phyloP scores from a whole-genome alignment of 495 filamentous ascomycete genomes.

The Lentithecium fluviatile region DNA sequence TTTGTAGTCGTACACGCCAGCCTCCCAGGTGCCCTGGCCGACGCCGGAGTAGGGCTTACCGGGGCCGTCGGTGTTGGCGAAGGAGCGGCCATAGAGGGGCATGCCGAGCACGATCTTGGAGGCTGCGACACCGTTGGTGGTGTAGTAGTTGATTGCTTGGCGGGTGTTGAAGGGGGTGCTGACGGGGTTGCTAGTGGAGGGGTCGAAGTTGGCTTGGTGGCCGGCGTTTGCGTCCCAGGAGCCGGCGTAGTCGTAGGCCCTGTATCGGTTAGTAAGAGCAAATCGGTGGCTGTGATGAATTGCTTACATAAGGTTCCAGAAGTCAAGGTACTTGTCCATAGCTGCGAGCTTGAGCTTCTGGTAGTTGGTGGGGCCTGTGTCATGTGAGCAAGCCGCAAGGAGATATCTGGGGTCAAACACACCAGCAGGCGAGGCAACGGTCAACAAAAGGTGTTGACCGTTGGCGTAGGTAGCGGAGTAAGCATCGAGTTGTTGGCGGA shows the following conservation, averaged over 20 bases:
- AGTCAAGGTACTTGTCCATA: constrained; percentile 80
- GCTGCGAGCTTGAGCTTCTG: constrained; percentile 60
- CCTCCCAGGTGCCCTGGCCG: constrained; percentile 67
- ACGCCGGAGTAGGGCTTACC: constrained; percentile 67
- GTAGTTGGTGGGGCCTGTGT: constrained; percentile 59
- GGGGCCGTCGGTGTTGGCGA: constrained; percentile 67
- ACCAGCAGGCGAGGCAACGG: constrained; percentile 67
- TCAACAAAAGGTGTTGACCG: constrained; percentile 65
- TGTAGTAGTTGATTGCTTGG: constrained; percentile 66
- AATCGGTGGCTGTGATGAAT: neutral
- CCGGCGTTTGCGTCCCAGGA: constrained; percentile 68
- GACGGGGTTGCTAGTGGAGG: constrained; percentile 51
- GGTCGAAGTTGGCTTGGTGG: constrained; percentile 75
- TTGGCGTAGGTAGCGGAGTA: constrained; percentile 30
- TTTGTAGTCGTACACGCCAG: constrained; percentile 76
- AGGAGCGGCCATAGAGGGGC: constrained; percentile 79
- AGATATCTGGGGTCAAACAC: neutral
- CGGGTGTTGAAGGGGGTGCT: constrained; percentile 72
- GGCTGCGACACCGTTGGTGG: constrained; percentile 58
- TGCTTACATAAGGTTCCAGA: constrained; percentile 66
- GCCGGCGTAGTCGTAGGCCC: constrained; percentile 50
- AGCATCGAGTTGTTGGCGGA: constrained; percentile 24
- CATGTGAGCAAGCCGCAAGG: neutral
- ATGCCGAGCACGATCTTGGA: constrained; percentile 79
- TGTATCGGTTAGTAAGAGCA: neutral